Percentiles rank a stretch among this genome's conserved stretches.
These are phyloP conservation scores for Dioszegia hungarica DNA, from an alignment of 768 basidiomycete species.

Conservation along the genomic window DNA sequence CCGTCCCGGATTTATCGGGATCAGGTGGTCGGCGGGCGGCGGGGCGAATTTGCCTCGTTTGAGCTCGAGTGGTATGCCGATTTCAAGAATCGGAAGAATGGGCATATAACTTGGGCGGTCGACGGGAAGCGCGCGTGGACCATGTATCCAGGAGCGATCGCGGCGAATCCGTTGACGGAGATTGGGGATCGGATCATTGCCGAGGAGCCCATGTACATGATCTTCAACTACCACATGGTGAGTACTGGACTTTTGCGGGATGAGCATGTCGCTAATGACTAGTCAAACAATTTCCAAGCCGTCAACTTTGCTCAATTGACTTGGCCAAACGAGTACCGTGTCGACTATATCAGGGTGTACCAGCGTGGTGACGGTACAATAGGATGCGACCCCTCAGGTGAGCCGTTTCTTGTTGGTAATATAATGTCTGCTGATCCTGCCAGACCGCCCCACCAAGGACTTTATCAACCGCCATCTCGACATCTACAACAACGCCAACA, in stretches of 20 bases:
- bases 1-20: slow-evolving; percentile 9
- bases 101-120: slow-evolving; percentile 46
- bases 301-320: slow-evolving; percentile 67
- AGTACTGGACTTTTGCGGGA: not conserved
- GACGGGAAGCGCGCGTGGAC: slow-evolving; percentile 51
- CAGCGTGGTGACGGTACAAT: slow-evolving; percentile 59
- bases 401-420: slow-evolving; percentile 6
- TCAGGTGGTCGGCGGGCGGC: slow-evolving; percentile 7
- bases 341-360: slow-evolving; percentile 87
- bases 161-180: slow-evolving; percentile 58
- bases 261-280: not conserved
- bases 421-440: not conserved
- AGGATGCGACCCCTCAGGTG: slow-evolving; percentile 43
- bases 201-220: slow-evolving; percentile 78
- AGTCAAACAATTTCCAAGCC: slow-evolving; percentile 59
- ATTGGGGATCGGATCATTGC: slow-evolving; percentile 68
- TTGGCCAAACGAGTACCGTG: slow-evolving; percentile 71
- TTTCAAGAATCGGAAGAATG: slow-evolving; percentile 32
- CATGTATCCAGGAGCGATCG: slow-evolving; percentile 61
- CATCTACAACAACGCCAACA: slow-evolving; percentile 69
- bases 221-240: slow-evolving; percentile 27
- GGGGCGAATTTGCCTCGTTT: slow-evolving; percentile 35
- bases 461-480: slow-evolving; percentile 70
- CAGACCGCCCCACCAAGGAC: slow-evolving; percentile 68
- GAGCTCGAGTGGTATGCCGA: slow-evolving; percentile 54